Base-by-base conservation (phyloP, 2,329 filamentous ascomycete species). In the Aspergillus sp. region DNA sequence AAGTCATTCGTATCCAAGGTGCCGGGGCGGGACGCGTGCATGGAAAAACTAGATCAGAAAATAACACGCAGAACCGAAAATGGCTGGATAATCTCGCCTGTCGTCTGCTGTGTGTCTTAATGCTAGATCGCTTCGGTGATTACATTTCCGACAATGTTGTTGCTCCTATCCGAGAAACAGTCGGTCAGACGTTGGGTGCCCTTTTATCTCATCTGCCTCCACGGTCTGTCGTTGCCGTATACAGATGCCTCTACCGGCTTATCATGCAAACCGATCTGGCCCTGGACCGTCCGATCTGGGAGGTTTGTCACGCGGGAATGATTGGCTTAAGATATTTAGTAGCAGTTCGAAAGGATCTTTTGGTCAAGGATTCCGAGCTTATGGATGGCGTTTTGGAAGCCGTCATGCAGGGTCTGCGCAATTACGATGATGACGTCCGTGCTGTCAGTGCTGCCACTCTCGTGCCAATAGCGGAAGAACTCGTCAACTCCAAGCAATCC, bases 91-190 rank as follows among this genome's bases (percentile, higher is more conserved):
- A 99, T 69, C 82, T 99, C 51, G 91, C 93, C n/a, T 97, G 93
- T 68, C 89, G 95, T 24, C 83, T 99, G 48, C 93, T 93, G 74
- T 96, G 91, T 71, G 93, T 99, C 52, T 88, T 99, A 67, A 97
- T 99, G 87, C 86, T 99, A 15, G 95, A 99, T 76, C 88, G 93
- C 53, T 99, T 99, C 70, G 96, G 93, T 56, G 95, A 99, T 71
- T 99, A 97, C 77, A 95, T 96, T 7, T 96, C 93, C 5, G 95
- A 99, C 73, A 99, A 91, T 53, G 96, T 96, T 1, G 92, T 99
- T 41, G 95, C 95, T 0, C 95, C 95, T 0, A 97, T 99, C 62
- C 84, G 95, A 63, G 95, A 99, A 77, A 96, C 93, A 0, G 90
- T 96, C 41, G 95, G 95, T 45, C 95, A 99, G 75, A 93, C 93